Evolutionary conservation across 2,329 filamentous ascomycete species (phyloP).

Genomic region (Colletotrichum cereale): DNA sequence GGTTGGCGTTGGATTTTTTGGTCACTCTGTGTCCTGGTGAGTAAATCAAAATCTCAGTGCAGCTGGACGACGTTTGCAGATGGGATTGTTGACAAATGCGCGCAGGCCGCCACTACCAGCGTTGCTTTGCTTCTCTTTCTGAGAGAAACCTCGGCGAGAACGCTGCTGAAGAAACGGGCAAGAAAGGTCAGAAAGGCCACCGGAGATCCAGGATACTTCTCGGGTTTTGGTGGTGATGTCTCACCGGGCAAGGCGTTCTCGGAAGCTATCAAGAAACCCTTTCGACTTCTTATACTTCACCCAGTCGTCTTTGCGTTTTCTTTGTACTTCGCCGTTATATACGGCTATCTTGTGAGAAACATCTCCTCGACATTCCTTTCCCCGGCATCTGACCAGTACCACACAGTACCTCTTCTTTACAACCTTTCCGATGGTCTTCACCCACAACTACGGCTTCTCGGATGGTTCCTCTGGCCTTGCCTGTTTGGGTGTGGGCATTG

Average conservation of each 20-base stretch:
- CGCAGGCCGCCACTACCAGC: constrained; percentile 43
- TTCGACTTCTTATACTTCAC: constrained; percentile 62
- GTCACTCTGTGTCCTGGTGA: constrained; percentile 55
- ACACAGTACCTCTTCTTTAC: constrained; percentile 59
- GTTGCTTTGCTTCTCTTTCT: constrained; percentile 54
- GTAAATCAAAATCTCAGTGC: constrained; percentile 36
- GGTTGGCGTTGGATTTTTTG: constrained; percentile 61
- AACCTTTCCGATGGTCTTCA: constrained; percentile 55
- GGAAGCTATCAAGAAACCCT: constrained; percentile 57
- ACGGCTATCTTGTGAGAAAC: constrained; percentile 45
- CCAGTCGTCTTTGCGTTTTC: constrained; percentile 63
- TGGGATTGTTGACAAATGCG: background rate
- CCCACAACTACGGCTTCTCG: constrained; percentile 50
- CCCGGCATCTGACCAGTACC: constrained; percentile 32
- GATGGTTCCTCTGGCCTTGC: constrained; percentile 50
- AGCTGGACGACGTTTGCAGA: background rate
- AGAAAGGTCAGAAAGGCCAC: constrained; percentile 58
- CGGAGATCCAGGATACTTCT: constrained; percentile 44
- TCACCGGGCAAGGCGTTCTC: constrained; percentile 43
- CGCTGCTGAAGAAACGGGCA: constrained; percentile 60
- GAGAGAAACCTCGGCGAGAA: constrained; percentile 62
- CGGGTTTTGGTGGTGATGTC: constrained; percentile 31
- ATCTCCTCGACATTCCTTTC: too few relatives aligned
- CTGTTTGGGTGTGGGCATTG: constrained; percentile 64
- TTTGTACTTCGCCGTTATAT: constrained; percentile 52